Evolutionary conservation across 108 stramenopile species (phyloP).

Genomic region (Asterionellopsis glacialis): DNA sequence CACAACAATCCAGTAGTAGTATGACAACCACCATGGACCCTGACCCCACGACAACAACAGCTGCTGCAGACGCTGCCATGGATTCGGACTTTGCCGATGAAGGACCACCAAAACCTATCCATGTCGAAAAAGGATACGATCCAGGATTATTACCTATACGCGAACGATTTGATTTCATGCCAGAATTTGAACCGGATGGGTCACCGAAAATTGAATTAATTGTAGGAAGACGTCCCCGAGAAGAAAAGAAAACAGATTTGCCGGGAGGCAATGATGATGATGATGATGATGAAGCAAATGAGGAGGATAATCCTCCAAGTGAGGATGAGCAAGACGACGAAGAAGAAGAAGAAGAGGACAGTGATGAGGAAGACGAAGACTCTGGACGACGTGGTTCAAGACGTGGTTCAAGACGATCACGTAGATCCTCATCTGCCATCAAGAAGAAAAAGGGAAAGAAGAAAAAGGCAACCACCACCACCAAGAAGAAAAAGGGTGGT

Average conservation of each 20-base stretch:
- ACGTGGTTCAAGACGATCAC: no score
- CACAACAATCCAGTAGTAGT: neutral
- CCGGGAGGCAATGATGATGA: slow-evolving; percentile 26
- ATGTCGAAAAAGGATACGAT: slow-evolving; percentile 82
- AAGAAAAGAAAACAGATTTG: slow-evolving; percentile 31
- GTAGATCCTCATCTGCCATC: no score
- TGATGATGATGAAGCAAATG: slow-evolving; percentile 14
- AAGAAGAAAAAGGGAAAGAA: neutral
- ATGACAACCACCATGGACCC: no score
- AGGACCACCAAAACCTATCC: slow-evolving; percentile 36
- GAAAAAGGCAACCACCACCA: neutral
- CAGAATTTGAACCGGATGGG: slow-evolving; percentile 91
- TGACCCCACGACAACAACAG: no score
- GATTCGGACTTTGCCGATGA: slow-evolving; percentile 22
- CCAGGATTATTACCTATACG: slow-evolving; percentile 63
- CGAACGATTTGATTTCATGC: slow-evolving; percentile 86
- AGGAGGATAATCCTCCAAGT: slow-evolving; percentile 9
- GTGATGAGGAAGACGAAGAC: slow-evolving; percentile 20
- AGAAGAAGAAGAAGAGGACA: slow-evolving; percentile 24
- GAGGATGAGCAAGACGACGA: slow-evolving; percentile 21
- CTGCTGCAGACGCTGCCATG: slow-evolving; percentile 4
- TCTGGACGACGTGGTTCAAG: slow-evolving; percentile 1
- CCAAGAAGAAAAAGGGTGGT: slow-evolving; percentile 12
- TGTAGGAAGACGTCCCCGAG: slow-evolving; percentile 86
- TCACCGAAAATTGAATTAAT: slow-evolving; percentile 89